Percentiles rank a stretch among this genome's conserved stretches.
These are phyloP conservation scores for Solanum hybrid DNA, from an alignment of 305 asterid genomes.

Conservation along the genomic window DNA sequence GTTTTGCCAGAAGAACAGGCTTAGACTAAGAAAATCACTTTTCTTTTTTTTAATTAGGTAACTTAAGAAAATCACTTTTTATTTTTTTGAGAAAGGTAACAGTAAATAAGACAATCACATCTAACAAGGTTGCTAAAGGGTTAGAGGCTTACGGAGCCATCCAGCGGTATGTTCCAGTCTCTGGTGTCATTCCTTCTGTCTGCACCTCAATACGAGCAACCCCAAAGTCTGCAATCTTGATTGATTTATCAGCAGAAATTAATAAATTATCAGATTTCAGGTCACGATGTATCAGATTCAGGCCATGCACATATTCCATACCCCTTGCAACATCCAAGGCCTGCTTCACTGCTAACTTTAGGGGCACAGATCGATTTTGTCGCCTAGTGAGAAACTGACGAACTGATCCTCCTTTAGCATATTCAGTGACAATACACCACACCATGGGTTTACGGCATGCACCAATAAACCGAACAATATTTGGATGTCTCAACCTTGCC, in stretches of 20 bases:
- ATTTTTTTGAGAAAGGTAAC: background rate
- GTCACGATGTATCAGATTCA: constrained; percentile 82
- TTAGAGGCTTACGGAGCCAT: constrained; percentile 91
- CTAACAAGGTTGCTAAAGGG: background rate
- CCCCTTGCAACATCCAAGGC: constrained; percentile 97
- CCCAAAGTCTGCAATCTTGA: constrained; percentile 94
- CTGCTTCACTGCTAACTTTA: constrained; percentile 94
- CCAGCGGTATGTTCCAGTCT: constrained; percentile 98
- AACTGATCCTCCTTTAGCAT: constrained; percentile 98
- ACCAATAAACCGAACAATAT: constrained; percentile 88
- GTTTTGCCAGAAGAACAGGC: background rate
- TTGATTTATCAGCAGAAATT: constrained; percentile 84
- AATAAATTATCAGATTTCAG: constrained; percentile 90
- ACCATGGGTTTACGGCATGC: constrained; percentile 96
- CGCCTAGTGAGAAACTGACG: constrained; percentile 82
- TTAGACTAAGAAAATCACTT: background rate
- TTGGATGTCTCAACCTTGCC: constrained; percentile 81
- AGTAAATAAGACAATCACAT: background rate
- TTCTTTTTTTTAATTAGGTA: background rate
- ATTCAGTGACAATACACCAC: constrained; percentile 95
- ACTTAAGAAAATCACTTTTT: background rate
- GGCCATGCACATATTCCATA: constrained; percentile 88
- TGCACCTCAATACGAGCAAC: constrained; percentile 97
- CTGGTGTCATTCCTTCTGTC: constrained; percentile 99
- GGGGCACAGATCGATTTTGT: constrained; percentile 80